Conservation (phyloP, 1,284 basidiomycete genomes). For the Psilocybe mexicana region DNA sequence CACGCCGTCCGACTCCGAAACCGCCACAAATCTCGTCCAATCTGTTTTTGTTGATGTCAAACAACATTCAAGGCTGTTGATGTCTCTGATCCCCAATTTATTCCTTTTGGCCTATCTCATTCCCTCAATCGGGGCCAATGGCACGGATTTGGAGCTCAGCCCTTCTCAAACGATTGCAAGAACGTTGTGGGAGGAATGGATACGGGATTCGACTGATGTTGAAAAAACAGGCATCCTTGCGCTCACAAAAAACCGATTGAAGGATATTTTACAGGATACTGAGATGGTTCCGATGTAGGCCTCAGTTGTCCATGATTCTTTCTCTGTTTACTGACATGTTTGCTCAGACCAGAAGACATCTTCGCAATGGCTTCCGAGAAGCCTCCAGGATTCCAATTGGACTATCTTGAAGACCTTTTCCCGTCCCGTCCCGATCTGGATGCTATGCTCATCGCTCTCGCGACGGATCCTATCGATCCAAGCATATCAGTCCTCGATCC, state of each 20-base stretch:
- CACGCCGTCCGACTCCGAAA: conserved; percentile 26
- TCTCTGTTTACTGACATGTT: neutral
- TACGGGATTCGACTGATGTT: conserved; percentile 23
- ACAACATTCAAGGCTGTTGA: conserved; percentile 18
- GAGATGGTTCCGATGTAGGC: conserved; percentile 42
- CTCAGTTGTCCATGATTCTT: neutral
- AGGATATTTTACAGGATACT: conserved; percentile 43
- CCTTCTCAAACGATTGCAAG: conserved; percentile 28
- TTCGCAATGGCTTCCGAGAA: conserved; percentile 36
- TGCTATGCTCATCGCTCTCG: conserved; percentile 45
- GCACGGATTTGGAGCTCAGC: conserved; percentile 12
- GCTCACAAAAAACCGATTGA: conserved; percentile 43
- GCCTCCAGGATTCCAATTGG: conserved; percentile 33
- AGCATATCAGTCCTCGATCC: conserved; percentile 66
- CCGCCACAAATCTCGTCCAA: conserved; percentile 35
- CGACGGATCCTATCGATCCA: conserved; percentile 49
- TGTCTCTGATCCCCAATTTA: conserved; percentile 38
- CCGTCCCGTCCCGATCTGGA: conserved; percentile 51
- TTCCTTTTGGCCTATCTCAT: conserved; percentile 52
- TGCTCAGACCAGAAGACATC: conserved; percentile 49
- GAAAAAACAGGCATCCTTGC: conserved; percentile 28
- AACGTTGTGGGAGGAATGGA: conserved; percentile 42
- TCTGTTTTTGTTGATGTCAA: conserved; percentile 30
- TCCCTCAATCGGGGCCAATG: conserved; percentile 32
- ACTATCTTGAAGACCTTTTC: conserved; percentile 51